A percentile compares a stretch with the other conserved stretches of the same genome.
phyloP scores from a whole-genome alignment of 192 early-diverging fungal species.

The Powellomyces hirtus region DNA sequence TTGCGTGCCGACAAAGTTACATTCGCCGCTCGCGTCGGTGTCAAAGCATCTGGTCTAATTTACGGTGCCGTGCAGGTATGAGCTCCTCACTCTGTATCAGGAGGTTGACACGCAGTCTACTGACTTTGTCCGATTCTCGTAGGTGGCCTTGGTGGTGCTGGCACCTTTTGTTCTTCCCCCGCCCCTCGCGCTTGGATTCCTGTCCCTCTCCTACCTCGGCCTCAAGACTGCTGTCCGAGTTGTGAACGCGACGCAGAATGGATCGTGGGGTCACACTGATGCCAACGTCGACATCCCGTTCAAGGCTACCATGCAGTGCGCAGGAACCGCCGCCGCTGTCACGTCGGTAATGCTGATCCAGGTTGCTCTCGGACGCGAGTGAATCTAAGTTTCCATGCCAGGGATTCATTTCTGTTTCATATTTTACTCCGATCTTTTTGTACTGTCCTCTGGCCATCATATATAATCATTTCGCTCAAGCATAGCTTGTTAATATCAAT shows the following conservation, averaged over 20 bases:
- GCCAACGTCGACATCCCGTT: constrained; percentile 5
- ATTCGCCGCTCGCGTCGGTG: constrained; percentile 8
- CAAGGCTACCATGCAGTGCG: constrained; percentile 8
- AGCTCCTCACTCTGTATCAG: too few species aligned
- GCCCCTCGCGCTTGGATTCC: not conserved
- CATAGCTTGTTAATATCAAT: too few species aligned
- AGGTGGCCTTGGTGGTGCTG: constrained; percentile 3
- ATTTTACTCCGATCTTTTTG: too few species aligned
- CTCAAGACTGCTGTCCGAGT: constrained; percentile 3
- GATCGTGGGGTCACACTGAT: not conserved
- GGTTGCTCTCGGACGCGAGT: not conserved
- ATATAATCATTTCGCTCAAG: too few species aligned
- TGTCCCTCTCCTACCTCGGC: not conserved
- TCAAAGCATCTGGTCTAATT: not conserved
- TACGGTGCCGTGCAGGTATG: constrained; percentile 9
- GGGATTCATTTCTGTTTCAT: too few species aligned
- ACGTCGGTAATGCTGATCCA: constrained; percentile 2
- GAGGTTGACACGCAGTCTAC: too few species aligned
- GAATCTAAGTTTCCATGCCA: too few species aligned
- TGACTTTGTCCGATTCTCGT: too few species aligned
- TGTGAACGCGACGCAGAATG: not conserved
- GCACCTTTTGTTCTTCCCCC: not conserved
- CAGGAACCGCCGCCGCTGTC: not conserved
- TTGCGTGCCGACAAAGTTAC: not conserved
- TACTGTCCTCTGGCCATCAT: too few species aligned